Evolutionary conservation across 371 early-diverging fungal genomes (phyloP).

Genomic region (Apophysomyces variabilis): DNA sequence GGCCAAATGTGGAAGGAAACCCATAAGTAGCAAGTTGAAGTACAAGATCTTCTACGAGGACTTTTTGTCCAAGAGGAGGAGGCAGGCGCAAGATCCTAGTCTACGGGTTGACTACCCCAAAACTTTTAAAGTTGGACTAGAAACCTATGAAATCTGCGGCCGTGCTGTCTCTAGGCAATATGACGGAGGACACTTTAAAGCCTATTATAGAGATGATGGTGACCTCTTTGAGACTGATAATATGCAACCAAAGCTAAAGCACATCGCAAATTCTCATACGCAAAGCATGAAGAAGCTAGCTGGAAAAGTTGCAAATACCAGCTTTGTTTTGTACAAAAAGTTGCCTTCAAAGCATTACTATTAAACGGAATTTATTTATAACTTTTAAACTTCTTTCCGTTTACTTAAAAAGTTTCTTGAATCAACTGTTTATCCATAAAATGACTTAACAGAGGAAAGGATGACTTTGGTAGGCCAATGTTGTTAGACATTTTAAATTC

Average conservation of each 20-base stretch:
- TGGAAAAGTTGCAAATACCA: not conserved
- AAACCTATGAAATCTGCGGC: not conserved
- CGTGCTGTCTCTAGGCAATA: not conserved
- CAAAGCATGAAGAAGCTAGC: not conserved
- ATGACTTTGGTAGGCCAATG: not conserved
- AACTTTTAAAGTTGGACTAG: not conserved
- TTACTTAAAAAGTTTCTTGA: not conserved
- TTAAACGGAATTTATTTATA: not conserved
- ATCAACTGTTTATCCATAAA: not conserved
- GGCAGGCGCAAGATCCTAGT: not conserved
- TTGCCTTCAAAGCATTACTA: not conserved
- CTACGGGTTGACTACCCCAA: not conserved
- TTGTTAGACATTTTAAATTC: not conserved
- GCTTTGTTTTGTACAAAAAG: slow-evolving; percentile 1
- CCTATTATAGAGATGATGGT: not conserved
- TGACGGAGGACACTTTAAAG: not conserved
- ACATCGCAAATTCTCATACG: not conserved
- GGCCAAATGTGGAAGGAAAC: too few relatives aligned
- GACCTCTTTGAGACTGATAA: not conserved
- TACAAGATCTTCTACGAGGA: too few relatives aligned
- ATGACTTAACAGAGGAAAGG: not conserved
- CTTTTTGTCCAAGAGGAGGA: not conserved
- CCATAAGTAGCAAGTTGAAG: too few relatives aligned
- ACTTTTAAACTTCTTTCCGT: not conserved
- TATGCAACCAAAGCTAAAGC: not conserved